Evolutionary conservation across 768 basidiomycete species (phyloP), one percentile per base, ranked within the genome.

Genomic region (Suillus hirtellus): DNA sequence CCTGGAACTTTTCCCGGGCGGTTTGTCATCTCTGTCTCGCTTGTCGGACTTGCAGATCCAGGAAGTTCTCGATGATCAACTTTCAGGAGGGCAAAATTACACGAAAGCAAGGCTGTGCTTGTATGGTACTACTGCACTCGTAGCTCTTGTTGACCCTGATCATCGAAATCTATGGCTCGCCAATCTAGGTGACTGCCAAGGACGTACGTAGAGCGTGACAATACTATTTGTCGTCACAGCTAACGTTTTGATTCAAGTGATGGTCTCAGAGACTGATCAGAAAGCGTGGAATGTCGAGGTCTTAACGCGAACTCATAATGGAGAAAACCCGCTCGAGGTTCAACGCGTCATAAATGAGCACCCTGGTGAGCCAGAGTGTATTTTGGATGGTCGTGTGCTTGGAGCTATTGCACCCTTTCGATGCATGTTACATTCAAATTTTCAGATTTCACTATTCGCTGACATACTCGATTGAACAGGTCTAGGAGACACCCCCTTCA

Each of bases 181-280:
- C 7, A 92, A 92, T 70, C 79, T 93, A 34, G 91, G 91, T 15
- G 91, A 93, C 70, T 92, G 89, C 72, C 87, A 89, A 80, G 89
- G 89, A 64, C 80, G 90, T 90, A 66, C 66, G 87, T 77, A 31
- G 50, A 17, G 7, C 56, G 61, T 56, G 42, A 42, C 42, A 60
- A 40, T 54, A n/a, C 63, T 49, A 53, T 44, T 60, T 63, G 64
- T 19, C 61, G 49, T 52, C 27, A 59, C 59, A 19, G 7, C 15
- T 55, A 68, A 68, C 71, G 63, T n/a, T 69, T 73, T 35, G 4
- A 12, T 49, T 34, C 38, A 49, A 81, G 89, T 81, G 46, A 78
- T 87, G 75, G 80, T 86, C 35, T 82, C 81, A 8, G 82, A 79
- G 70, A 78, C 78, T 60, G 77, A 72, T 27, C 69, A 73, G 34